Conservation (phyloP, 306 rosid species). For the Geum urbanum region DNA sequence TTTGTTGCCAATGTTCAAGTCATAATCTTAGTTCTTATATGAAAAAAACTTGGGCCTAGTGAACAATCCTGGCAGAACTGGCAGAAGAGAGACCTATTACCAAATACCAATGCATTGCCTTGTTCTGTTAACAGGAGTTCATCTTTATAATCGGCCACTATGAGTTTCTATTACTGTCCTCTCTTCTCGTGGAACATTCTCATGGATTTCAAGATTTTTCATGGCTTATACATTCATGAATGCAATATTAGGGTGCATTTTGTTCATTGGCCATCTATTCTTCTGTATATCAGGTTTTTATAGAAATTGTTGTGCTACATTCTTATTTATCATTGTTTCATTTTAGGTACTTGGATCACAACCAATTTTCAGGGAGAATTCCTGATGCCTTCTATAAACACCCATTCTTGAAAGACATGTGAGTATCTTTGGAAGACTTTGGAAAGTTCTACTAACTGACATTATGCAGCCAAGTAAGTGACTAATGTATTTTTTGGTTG, state of each 20-base stretch:
- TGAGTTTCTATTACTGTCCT: too few relatives aligned
- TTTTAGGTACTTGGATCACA: conserved; percentile 90
- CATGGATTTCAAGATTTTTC: not conserved
- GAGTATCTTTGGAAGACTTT: conserved; percentile 32
- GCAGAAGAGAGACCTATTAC: not conserved
- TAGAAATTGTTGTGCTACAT: not conserved
- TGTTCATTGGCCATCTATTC: not conserved
- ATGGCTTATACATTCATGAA: not conserved
- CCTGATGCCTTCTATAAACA: conserved; percentile 85
- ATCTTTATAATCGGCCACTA: not conserved
- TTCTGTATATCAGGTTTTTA: not conserved
- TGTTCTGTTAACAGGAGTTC: not conserved
- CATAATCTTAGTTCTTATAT: not conserved
- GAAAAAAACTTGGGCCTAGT: not conserved
- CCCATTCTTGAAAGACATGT: conserved; percentile 94
- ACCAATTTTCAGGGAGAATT: conserved; percentile 94
- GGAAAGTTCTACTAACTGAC: not conserved
- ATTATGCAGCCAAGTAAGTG: conserved; percentile 10
- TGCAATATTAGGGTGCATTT: not conserved
- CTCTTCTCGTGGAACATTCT: not conserved
- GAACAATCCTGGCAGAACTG: not conserved
- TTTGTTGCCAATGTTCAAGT: not conserved
- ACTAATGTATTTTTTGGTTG: conserved; percentile 9
- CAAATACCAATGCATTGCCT: not conserved
- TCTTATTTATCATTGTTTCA: conserved; percentile 13